Evolutionary conservation across 1,284 basidiomycete genomes (phyloP), one percentile per base, ranked within the genome.

Genomic region (Trichosporon faecale): DNA sequence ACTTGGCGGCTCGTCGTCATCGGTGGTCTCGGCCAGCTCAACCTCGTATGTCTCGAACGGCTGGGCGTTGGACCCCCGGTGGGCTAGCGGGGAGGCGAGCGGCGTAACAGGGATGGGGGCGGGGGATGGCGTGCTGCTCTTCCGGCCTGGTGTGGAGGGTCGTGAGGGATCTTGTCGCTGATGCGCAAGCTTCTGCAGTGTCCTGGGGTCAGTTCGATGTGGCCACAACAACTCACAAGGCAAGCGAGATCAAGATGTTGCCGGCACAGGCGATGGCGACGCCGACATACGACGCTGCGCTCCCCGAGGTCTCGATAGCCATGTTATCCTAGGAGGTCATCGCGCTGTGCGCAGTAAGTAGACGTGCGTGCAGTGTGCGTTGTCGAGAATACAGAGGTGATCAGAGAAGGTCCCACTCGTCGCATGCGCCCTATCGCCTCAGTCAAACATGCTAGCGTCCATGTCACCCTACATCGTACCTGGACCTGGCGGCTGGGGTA

Each of bases 171-270:
- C 89, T 27, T 93, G 85, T 40, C 91, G 87, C 76, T 88, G 87
- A 84, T 98, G 95, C 0, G 94, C 94, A 6, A 97, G 88, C 81
- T 97, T 97, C 84, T 97, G 95, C 52, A 92, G 85, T 79, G 94
- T 95, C 67, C 82, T 83, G 69, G 6, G 31, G 70, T 31, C 37
- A 31, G 60, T 12, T 16, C 52, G 35, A 33, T n/a, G 21, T 40
- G 9, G 14, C 9, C n/a, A 3, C 37, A 46, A 16, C 11, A 14
- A 76, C 82, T 68, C 67, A 83, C 77, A 98, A 87, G 2, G 94
- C 95, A 1, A 96, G 86, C 12, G 91, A 92, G 74, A 98, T 95
- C 73, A 97, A 88, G 5, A 95, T 82, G 79, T 97, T 97, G 63
- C 94, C 95, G 1, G 87, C 86, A 66, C 96, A 88, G 3, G 94